Evolutionary conservation across 1,284 basidiomycete genomes (phyloP), one percentile per base, ranked within the genome.

Genomic region (Prillingera fragicola): DNA sequence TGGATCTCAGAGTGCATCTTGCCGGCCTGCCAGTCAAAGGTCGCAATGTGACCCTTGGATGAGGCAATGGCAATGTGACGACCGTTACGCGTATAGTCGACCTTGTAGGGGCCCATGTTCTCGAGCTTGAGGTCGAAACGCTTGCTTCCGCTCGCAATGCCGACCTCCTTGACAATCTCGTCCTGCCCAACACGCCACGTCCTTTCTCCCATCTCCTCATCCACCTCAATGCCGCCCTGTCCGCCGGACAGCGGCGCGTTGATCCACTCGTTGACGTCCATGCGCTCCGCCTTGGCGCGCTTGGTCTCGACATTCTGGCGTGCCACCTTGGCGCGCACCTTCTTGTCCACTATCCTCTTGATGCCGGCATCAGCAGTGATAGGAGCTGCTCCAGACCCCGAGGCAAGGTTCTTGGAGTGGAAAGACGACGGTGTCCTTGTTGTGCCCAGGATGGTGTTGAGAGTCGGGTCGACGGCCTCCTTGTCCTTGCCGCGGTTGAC

Each of bases 11-110:
- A 80, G 60, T 90, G 84, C 25, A 97, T 72, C 32, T 81, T 82
- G 0, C 90, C 89, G 0, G 85, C 82, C 67, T 89, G 84, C 88
- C 89, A 94, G 68, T 97, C 91, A 60, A 96, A 94, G 0, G 90
- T 88, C 1, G 89, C 87, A n/a, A 92, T 80, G 71, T 96, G 90
- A 0, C 94, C 92, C 44, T 77, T 79, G 15, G 78, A 77, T 5
- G 89, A 90, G 1, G 80, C 85, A 53, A 95, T 81, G 0, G 87
- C 89, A 40, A 94, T 67, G 69, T 91, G 84, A 63, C 89, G 87
- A 46, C 94, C 94, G 65, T 97, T 96, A 50, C 85, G 75, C 4
- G 89, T 89, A 72, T 95, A 97, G 48, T 73, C 87, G 68, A 63
- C 77, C 73, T 62, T 82, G 72, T 71, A 96, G 85, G 18, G 84